Evolutionary conservation across 1,284 basidiomycete genomes (phyloP).

Genomic region (Pseudozyma sp.): DNA sequence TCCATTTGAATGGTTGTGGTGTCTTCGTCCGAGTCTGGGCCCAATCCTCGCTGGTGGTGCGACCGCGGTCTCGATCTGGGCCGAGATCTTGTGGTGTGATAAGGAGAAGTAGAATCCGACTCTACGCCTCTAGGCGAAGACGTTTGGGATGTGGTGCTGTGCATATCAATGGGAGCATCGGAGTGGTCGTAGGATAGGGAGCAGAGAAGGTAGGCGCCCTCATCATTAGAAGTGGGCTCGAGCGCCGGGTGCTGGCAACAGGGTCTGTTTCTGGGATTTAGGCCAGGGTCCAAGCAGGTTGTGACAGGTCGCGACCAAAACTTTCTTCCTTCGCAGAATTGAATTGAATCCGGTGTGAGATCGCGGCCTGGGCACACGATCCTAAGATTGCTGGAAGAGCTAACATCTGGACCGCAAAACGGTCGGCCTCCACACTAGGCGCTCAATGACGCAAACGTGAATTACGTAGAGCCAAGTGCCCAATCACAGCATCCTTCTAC

Average conservation of each 20-base stretch:
- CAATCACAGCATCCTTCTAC: constrained; percentile 11
- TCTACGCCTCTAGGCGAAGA: constrained; percentile 49
- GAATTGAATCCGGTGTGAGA: too few relatives aligned
- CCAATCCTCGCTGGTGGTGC: constrained; percentile 20
- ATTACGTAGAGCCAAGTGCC: background rate
- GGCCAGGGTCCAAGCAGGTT: too few relatives aligned
- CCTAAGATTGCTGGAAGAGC: too few relatives aligned
- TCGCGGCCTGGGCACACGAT: too few relatives aligned
- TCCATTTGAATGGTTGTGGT: constrained; percentile 40
- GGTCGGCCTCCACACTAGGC: constrained; percentile 22
- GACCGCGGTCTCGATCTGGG: constrained; percentile 17
- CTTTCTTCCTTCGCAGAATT: constrained; percentile 8
- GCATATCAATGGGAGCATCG: constrained; percentile 29
- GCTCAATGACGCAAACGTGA: constrained; percentile 41
- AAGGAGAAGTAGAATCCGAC: constrained; percentile 10
- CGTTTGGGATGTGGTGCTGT: constrained; percentile 23
- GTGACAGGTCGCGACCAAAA: too few relatives aligned
- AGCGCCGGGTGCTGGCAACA: constrained; percentile 4
- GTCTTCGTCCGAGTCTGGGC: constrained; percentile 43
- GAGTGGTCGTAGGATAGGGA: background rate
- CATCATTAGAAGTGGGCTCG: background rate
- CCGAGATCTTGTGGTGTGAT: constrained; percentile 24
- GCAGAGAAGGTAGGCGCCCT: constrained; percentile 2
- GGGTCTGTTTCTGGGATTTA: too few relatives aligned
- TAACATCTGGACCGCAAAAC: background rate